Evolutionary conservation across 2,329 filamentous ascomycete species (phyloP).

Genomic region (Cladosporium sp.): DNA sequence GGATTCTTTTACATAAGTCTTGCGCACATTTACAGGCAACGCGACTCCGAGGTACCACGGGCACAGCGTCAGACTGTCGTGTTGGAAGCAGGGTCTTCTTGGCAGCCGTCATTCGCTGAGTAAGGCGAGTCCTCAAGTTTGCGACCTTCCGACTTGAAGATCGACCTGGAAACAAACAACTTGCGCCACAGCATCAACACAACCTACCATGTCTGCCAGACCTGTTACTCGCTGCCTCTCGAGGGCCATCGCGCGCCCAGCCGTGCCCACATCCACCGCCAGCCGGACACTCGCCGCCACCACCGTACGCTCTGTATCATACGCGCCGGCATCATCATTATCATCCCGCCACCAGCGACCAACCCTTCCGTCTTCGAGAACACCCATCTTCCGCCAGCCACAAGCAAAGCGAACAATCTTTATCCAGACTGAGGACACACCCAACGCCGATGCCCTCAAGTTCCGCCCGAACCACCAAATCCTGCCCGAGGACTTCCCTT

Average conservation of each 20-base stretch:
- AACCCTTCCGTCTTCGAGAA: neutral
- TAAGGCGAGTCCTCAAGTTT: neutral
- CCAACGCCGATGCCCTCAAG: conserved; percentile 90
- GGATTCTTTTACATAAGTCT: too few relatives aligned
- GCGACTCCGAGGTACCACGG: too few relatives aligned
- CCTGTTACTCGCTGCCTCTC: conserved; percentile 15
- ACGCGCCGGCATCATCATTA: conserved; percentile 9
- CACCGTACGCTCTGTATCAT: conserved; percentile 14
- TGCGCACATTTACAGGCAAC: too few relatives aligned
- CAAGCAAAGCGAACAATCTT: conserved; percentile 67
- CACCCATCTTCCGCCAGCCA: conserved; percentile 2
- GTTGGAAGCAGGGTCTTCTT: too few relatives aligned
- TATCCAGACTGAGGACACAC: conserved; percentile 93
- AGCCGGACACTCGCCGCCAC: conserved; percentile 16
- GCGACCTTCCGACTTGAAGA: neutral
- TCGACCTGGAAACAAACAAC: neutral
- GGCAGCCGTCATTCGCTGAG: conserved; percentile 4
- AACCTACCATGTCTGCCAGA: conserved; percentile 16
- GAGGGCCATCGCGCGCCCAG: conserved; percentile 16
- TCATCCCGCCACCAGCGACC: conserved; percentile 7
- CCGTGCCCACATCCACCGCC: conserved; percentile 3
- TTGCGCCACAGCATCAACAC: neutral
- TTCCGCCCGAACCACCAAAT: conserved; percentile 88
- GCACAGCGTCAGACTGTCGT: too few relatives aligned
- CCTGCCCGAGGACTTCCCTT: conserved; percentile 65